phyloP scores from a whole-genome alignment of 805 yeast species.

The Candida sanyiensis region DNA sequence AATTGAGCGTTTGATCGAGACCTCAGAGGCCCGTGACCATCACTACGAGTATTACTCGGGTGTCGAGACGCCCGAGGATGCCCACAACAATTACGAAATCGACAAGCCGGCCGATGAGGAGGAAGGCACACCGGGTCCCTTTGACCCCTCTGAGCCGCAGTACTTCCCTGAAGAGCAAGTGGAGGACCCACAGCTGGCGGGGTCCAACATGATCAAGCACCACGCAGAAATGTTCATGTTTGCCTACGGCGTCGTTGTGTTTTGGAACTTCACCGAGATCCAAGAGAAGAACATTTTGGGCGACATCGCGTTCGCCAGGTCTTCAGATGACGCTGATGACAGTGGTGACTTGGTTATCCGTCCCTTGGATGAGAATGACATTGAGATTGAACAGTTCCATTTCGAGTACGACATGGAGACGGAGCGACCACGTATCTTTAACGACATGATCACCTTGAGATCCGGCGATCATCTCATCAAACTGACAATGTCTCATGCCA shows the following conservation, averaged over 20 bases:
- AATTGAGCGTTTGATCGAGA: conserved; percentile 75
- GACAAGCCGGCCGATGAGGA: conserved; percentile 28
- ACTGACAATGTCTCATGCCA: conserved; percentile 90
- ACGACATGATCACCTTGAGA: conserved; percentile 87
- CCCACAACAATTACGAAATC: conserved; percentile 37
- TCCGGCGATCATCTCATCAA: conserved; percentile 91
- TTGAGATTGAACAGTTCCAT: conserved; percentile 76
- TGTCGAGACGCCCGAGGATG: conserved; percentile 53
- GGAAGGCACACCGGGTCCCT: conserved; percentile 38
- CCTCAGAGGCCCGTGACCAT: conserved; percentile 83
- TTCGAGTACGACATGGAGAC: conserved; percentile 48
- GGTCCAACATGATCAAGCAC: conserved; percentile 25
- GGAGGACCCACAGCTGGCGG: conserved; percentile 15
- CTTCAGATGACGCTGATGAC: conserved; percentile 35
- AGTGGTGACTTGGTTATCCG: conserved; percentile 52
- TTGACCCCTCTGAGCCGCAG: conserved; percentile 92
- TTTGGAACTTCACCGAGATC: conserved; percentile 91
- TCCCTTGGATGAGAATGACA: conserved; percentile 80
- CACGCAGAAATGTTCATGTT: conserved; percentile 88
- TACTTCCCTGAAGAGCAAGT: conserved; percentile 52
- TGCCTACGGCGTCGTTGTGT: conserved; percentile 93
- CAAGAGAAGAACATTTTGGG: conserved; percentile 94
- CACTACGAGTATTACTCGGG: conserved; percentile 89
- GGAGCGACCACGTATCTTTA: conserved; percentile 71
- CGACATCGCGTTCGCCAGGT: conserved; percentile 57